A percentile compares a stretch with the other conserved stretches of the same genome.
Conservation (phyloP, 352 stramenopile species). For the Phytophthora melonis region DNA sequence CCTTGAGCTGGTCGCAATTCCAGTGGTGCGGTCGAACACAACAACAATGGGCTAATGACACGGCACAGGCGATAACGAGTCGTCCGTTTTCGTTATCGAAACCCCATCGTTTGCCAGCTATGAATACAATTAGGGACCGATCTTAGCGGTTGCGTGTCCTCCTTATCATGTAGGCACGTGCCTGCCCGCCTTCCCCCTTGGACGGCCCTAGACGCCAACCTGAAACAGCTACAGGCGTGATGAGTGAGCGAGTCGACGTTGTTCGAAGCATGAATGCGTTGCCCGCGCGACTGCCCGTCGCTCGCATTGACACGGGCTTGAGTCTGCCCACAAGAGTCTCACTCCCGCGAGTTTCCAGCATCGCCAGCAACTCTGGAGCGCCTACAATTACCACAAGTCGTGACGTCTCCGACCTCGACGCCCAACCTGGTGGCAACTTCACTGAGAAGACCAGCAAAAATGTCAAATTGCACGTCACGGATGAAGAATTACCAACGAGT, state of each 20-base stretch:
- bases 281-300: background rate
- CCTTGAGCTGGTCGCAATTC: constrained; percentile 4
- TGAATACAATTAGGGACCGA: constrained; percentile 5
- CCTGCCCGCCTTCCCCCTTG: background rate
- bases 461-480: background rate
- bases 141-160: constrained; percentile 11
- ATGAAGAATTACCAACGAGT: background rate
- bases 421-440: background rate
- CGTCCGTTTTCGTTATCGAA: constrained; percentile 4
- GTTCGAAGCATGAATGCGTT: background rate
- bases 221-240: constrained; percentile 1
- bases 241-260: background rate
- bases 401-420: background rate
- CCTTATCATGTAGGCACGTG: constrained; percentile 2
- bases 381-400: constrained; percentile 2
- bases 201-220: background rate
- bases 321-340: background rate
- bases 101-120: background rate
- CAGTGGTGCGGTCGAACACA: constrained; percentile 3
- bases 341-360: background rate
- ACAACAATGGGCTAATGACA: background rate
- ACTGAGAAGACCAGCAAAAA: background rate
- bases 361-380: background rate
- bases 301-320: background rate
- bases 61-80: background rate